A percentile compares a stretch with the other conserved stretches of the same genome.
These are phyloP conservation scores for Mrakia hoshinonis DNA, from an alignment of 768 basidiomycete genomes.

Conservation along the genomic window DNA sequence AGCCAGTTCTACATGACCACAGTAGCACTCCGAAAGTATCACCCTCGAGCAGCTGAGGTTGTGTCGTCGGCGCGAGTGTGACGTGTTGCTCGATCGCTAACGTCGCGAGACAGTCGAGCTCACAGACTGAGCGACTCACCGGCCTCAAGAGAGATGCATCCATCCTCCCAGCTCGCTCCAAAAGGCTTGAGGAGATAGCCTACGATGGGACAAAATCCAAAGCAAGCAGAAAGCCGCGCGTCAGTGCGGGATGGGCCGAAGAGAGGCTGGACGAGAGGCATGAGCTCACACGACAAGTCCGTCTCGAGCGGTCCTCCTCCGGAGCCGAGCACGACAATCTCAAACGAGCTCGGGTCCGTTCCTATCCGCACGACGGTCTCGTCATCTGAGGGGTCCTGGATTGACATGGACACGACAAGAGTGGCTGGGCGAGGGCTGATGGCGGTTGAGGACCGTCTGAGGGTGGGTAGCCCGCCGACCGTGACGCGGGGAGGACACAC, in stretches of 20 bases:
- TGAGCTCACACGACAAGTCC: constrained; percentile 68
- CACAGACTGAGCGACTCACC: constrained; percentile 47
- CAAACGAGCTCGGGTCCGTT: constrained; percentile 32
- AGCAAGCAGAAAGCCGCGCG: constrained; percentile 22
- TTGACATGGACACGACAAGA: neutral
- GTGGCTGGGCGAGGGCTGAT: neutral
- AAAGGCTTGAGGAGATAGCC: constrained; percentile 83
- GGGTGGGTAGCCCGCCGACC: neutral
- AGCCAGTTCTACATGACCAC: no score
- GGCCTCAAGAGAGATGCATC: constrained; percentile 76
- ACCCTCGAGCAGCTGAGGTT: no score
- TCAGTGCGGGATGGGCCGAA: constrained; percentile 14
- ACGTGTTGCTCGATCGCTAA: neutral
- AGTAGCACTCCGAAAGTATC: no score
- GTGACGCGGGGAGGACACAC: neutral
- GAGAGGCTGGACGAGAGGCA: constrained; percentile 27
- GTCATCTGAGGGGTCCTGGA: neutral
- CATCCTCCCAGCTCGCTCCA: constrained; percentile 62
- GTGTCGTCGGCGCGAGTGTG: neutral
- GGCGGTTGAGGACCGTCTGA: neutral
- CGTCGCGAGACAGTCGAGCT: neutral
- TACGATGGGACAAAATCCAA: no score
- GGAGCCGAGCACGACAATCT: constrained; percentile 49
- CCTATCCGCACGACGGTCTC: neutral
- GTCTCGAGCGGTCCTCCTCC: constrained; percentile 87